Percentiles rank a stretch among this genome's conserved stretches.
phyloP scores from a whole-genome alignment of 2,329 filamentous ascomycete genomes.

The Cordyceps javanica region DNA sequence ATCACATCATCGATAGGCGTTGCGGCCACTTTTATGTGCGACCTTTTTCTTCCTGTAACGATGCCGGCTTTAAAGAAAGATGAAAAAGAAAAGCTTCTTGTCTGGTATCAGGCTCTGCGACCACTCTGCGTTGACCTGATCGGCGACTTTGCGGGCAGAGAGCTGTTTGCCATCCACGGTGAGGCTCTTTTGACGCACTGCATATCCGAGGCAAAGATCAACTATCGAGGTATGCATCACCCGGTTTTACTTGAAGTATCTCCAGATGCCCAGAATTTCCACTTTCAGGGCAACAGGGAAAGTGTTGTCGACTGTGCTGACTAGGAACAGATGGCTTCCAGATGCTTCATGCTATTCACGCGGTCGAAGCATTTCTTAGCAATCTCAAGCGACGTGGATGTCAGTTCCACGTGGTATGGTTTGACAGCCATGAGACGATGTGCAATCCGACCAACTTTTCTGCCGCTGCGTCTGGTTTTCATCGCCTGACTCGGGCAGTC shows the following conservation, averaged over 20 bases:
- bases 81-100: neutral
- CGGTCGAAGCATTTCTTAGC: conserved; percentile 59
- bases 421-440: conserved; percentile 48
- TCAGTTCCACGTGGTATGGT: conserved; percentile 67
- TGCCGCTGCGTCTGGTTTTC: conserved; percentile 10
- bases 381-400: conserved; percentile 58
- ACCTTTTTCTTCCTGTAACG: neutral
- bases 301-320: neutral
- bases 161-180: conserved; percentile 67
- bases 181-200: conserved; percentile 64
- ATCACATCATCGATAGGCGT: too few species aligned
- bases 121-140: conserved; percentile 55
- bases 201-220: conserved; percentile 55
- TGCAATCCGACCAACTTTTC: conserved; percentile 41
- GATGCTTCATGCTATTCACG: conserved; percentile 63
- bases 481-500: conserved; percentile 51
- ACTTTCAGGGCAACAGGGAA: neutral
- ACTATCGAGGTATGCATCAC: conserved; percentile 45
- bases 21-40: too few species aligned
- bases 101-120: conserved; percentile 14
- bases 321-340: conserved; percentile 52
- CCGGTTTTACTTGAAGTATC: neutral
- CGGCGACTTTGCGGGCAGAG: conserved; percentile 68
- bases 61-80: neutral
- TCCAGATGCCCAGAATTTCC: too few species aligned